Evolutionary conservation across 2,329 filamentous ascomycete species (phyloP).

Genomic region (Periconia sp.): DNA sequence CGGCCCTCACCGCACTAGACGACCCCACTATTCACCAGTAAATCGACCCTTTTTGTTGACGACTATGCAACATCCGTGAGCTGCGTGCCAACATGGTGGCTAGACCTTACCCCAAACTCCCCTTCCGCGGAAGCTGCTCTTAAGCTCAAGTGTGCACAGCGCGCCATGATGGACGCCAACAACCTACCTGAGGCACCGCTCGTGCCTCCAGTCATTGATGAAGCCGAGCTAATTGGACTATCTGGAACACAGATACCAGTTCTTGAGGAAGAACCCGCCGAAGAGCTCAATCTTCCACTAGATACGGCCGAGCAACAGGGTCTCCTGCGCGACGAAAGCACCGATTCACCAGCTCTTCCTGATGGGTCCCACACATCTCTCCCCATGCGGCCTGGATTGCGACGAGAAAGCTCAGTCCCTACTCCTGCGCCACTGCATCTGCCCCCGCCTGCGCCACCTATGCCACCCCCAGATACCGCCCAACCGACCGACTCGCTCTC

Average conservation of each 20-base stretch:
- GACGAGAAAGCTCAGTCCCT: conserved; percentile 48
- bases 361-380: conserved; percentile 29
- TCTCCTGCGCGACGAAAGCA: conserved; percentile 31
- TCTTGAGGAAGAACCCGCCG: conserved; percentile 37
- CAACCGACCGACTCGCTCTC: conserved; percentile 53
- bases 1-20: conserved; percentile 8
- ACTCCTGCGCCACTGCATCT: conserved; percentile 51
- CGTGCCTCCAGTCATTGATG: conserved; percentile 44
- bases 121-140: conserved; percentile 16
- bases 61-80: conserved; percentile 29
- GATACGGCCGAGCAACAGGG: conserved; percentile 45
- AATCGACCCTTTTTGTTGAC: neutral
- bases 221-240: conserved; percentile 44
- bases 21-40: conserved; percentile 10
- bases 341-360: conserved; percentile 11
- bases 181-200: conserved; percentile 32
- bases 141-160: conserved; percentile 6
- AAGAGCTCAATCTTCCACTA: conserved; percentile 42
- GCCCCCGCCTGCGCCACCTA: conserved; percentile 49
- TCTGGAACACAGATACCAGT: conserved; percentile 35
- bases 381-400: conserved; percentile 46
- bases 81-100: conserved; percentile 30
- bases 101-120: conserved; percentile 1
- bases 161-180: conserved; percentile 34
- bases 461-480: conserved; percentile 33